These are phyloP conservation scores for Trifolium fragiferum DNA, from an alignment of 306 rosid species.

Conservation along the genomic window DNA sequence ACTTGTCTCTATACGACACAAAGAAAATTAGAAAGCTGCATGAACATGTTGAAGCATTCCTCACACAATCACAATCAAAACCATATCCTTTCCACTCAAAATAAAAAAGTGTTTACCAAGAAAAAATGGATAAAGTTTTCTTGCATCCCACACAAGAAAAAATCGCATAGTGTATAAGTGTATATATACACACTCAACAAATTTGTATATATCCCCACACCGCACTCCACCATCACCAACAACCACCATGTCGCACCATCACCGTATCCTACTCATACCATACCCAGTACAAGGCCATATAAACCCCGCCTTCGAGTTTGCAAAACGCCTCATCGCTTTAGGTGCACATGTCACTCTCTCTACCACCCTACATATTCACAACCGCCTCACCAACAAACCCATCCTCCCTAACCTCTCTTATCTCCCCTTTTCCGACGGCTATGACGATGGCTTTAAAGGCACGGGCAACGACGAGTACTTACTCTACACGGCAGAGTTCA, in stretches of 20 bases:
- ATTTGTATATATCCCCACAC: neutral
- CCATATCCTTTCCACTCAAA: neutral
- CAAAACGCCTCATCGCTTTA: conserved; percentile 41
- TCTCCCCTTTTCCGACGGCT: conserved; percentile 53
- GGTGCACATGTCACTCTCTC: conserved; percentile 52
- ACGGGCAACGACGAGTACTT: neutral
- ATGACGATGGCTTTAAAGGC: conserved; percentile 32
- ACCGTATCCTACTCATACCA: conserved; percentile 45
- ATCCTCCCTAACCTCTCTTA: conserved; percentile 36
- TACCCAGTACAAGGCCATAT: conserved; percentile 54
- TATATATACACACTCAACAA: neutral
- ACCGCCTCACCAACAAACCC: conserved; percentile 35
- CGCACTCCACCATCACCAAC: neutral
- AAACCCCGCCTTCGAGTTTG: conserved; percentile 55
- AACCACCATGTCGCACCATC: conserved; percentile 30
- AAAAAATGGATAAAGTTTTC: neutral
- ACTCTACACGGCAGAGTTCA: conserved; percentile 21
- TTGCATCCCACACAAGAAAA: neutral
- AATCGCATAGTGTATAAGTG: too few species aligned
- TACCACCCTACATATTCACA: conserved; percentile 35
- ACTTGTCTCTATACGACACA: too few species aligned
- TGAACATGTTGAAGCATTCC: too few species aligned
- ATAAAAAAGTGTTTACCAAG: neutral
- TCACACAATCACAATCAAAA: neutral
- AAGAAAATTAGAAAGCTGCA: too few species aligned